Evolutionary conservation across 106 monocot species (phyloP), one percentile per base, ranked within the genome.

Genomic region (Platanthera zijinensis): DNA sequence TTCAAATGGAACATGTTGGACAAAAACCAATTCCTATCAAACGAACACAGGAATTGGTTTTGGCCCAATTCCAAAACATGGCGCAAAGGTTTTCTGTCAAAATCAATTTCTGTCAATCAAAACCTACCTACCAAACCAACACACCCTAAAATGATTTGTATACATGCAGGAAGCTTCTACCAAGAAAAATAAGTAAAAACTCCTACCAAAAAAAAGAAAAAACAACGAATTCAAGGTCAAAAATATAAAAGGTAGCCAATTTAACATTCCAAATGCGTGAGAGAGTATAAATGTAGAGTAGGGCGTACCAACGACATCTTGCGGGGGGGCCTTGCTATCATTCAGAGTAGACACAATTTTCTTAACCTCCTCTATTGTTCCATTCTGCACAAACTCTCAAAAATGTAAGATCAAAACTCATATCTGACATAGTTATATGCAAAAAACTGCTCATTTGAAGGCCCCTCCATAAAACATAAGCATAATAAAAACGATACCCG

Each of bases 261-360:
- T 63, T 7, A 63, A 7, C 22, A 28, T 62, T 14, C n/a, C n/a
- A 10, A 79, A 73, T 30, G 48, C 48, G 21, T 7, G 52, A 10
- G 66, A 45, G 9, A 22, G 7, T 19, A 62, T 10, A 71, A 39
- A 11, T 7, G 4, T 51, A 7, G 7, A 4, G 5, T 63, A 32
- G 32, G 18, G 8, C 86, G 72, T 87, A 92, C 92, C 92, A 49
- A 92, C 92, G 52, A 85, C 85, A 85, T 92, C 92, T 63, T 82
- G 59, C 21, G 87, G 82, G 17, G 87, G 79, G 5, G 89, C 85
- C 18, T 92, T 71, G 30, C 78, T 89, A 50, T 77, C 81, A 51
- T 92, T 92, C 51, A 92, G 78, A 18, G 80, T 87, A 39, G 49
- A 64, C 52, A 92, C 69, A 9, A 92, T 89, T 74, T 92, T 92